These are phyloP conservation scores for Glycine latifolia DNA, from an alignment of 306 rosid genomes.

Conservation along the genomic window DNA sequence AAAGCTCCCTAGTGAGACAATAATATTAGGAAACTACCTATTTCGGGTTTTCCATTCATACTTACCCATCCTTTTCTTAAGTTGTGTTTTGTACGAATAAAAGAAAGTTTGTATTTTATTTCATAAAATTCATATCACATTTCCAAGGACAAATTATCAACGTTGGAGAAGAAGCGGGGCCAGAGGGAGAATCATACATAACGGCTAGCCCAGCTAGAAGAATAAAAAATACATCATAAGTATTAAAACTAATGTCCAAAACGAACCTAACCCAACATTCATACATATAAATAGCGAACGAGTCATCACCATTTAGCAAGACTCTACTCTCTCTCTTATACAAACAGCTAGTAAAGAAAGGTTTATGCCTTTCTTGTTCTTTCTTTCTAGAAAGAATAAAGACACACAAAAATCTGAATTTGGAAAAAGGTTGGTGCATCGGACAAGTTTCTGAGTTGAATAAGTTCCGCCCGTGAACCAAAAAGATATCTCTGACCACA, in stretches of 20 bases:
- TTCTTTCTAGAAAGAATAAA: background rate
- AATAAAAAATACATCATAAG: background rate
- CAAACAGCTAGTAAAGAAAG: too few relatives aligned
- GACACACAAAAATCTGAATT: background rate
- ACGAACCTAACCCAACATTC: background rate
- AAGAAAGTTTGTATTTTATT: too few relatives aligned
- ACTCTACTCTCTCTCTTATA: too few relatives aligned
- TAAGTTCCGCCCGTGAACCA: slow-evolving; percentile 52
- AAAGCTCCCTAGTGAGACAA: too few relatives aligned
- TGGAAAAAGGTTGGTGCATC: slow-evolving; percentile 8
- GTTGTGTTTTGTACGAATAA: too few relatives aligned
- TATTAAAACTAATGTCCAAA: background rate
- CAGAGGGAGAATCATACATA: slow-evolving; percentile 18
- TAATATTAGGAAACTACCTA: slow-evolving; percentile 1
- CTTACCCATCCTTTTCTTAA: background rate
- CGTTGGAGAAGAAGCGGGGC: slow-evolving; percentile 24
- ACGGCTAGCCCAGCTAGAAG: slow-evolving; percentile 36
- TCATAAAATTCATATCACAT: too few relatives aligned
- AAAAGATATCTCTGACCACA: slow-evolving; percentile 38
- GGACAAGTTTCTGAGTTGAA: too few relatives aligned
- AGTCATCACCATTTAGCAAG: slow-evolving; percentile 25
- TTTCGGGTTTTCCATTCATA: background rate
- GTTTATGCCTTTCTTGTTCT: too few relatives aligned
- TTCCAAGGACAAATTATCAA: background rate
- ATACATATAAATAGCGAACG: slow-evolving; percentile 17